Conservation (phyloP, 768 basidiomycete species). For the Bullera alba region DNA sequence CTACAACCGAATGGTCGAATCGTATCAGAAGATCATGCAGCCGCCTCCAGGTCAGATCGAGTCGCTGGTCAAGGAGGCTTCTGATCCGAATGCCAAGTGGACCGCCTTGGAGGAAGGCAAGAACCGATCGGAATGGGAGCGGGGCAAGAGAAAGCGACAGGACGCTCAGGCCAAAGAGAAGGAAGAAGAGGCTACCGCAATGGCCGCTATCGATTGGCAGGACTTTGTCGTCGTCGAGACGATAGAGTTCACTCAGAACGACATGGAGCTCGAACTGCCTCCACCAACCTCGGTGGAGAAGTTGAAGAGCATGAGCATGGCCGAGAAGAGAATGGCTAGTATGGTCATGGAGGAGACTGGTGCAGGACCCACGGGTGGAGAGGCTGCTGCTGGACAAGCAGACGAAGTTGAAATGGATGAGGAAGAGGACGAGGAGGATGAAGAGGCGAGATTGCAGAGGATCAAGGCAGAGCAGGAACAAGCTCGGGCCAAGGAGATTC, state of each 20-base stretch:
- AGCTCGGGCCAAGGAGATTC: constrained; percentile 69
- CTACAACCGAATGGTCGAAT: constrained; percentile 95
- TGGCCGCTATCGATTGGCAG: constrained; percentile 98
- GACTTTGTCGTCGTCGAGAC: constrained; percentile 92
- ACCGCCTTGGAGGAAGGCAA: constrained; percentile 66
- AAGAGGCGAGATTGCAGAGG: constrained; percentile 55
- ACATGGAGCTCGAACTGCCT: constrained; percentile 72
- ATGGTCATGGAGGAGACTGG: constrained; percentile 97
- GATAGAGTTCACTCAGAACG: constrained; percentile 82
- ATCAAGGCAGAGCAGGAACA: constrained; percentile 55
- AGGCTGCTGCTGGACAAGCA: constrained; percentile 48
- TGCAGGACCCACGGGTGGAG: constrained; percentile 65
- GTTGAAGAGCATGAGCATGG: constrained; percentile 90
- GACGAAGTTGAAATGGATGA: constrained; percentile 67
- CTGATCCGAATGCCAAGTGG: constrained; percentile 64
- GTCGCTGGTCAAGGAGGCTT: constrained; percentile 57
- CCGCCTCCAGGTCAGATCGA: constrained; percentile 70
- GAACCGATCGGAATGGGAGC: constrained; percentile 83
- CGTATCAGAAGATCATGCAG: constrained; percentile 83
- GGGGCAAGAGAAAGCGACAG: constrained; percentile 70
- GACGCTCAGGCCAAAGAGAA: constrained; percentile 82
- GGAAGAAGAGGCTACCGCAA: constrained; percentile 88
- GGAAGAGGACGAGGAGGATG: constrained; percentile 62
- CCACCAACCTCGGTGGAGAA: constrained; percentile 94
- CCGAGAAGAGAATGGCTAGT: constrained; percentile 95